A percentile compares a stretch with the other conserved stretches of the same genome.
These are phyloP conservation scores for Endocarpon pusillum DNA, from an alignment of 495 filamentous ascomycete species.

Conservation along the genomic window DNA sequence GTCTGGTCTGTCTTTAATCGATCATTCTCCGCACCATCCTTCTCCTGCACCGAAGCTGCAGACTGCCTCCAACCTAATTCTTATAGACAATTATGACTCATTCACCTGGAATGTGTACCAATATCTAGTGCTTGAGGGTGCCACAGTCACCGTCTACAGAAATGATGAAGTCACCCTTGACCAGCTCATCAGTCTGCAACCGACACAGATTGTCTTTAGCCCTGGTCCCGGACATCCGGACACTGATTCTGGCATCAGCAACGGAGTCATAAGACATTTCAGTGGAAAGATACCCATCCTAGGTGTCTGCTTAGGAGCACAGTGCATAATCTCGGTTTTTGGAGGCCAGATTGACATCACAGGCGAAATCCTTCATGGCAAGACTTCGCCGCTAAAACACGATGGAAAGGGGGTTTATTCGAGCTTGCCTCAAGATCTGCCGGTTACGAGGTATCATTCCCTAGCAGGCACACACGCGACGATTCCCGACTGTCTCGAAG, in stretches of 20 bases:
- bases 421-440: conserved; percentile 54
- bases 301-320: conserved; percentile 97
- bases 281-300: conserved; percentile 93
- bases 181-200: conserved; percentile 62
- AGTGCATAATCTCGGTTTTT: conserved; percentile 87
- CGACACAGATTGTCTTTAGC: conserved; percentile 87
- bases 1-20: conserved; percentile 42
- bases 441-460: conserved; percentile 91
- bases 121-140: conserved; percentile 87
- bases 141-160: conserved; percentile 68
- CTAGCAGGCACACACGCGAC: conserved; percentile 84
- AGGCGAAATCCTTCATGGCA: conserved; percentile 92
- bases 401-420: conserved; percentile 79
- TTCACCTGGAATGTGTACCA: conserved; percentile 99
- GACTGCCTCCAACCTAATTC: conserved; percentile 73
- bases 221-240: conserved; percentile 86
- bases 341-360: conserved; percentile 84
- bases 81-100: conserved; percentile 98
- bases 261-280: conserved; percentile 78
- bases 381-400: conserved; percentile 79
- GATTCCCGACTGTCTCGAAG: conserved; percentile 71
- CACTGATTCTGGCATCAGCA: conserved; percentile 82
- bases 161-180: conserved; percentile 84
- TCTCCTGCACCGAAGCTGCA: conserved; percentile 46
- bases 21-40: conserved; percentile 74